Evolutionary conservation across 2,329 filamentous ascomycete genomes (phyloP).

Genomic region (Coccinonectria pachysandricola): DNA sequence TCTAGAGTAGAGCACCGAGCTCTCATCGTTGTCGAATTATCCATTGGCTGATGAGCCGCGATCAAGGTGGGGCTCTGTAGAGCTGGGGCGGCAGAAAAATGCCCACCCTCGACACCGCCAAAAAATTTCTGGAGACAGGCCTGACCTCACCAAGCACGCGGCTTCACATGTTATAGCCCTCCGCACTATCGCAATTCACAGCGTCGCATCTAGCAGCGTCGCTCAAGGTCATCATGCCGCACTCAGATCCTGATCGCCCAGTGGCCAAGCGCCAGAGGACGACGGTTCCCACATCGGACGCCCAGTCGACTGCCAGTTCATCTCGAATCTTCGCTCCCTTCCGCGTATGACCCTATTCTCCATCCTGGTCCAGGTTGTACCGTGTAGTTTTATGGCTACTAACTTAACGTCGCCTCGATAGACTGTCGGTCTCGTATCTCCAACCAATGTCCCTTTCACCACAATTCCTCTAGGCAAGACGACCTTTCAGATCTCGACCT

Average conservation of each 20-base stretch:
- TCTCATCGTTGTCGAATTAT: too few species aligned
- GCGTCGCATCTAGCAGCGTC: conserved; percentile 2
- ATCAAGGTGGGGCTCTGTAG: too few species aligned
- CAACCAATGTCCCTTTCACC: conserved; percentile 82
- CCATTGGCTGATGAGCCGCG: too few species aligned
- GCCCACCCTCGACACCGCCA: conserved; percentile 19
- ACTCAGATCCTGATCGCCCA: conserved; percentile 49
- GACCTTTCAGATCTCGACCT: conserved; percentile 95
- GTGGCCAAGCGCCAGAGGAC: conserved; percentile 67
- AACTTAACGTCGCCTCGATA: conserved; percentile 27
- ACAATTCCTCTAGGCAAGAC: conserved; percentile 82
- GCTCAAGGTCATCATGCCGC: conserved; percentile 36
- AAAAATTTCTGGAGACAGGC: conserved; percentile 19
- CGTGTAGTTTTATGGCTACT: conserved; percentile 4
- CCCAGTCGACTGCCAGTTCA: conserved; percentile 33
- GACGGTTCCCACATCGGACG: conserved; percentile 23
- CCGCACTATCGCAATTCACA: conserved; percentile 3
- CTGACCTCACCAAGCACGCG: conserved; percentile 10
- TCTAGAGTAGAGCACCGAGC: too few species aligned
- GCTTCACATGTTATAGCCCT: conserved; percentile 10
- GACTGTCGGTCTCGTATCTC: conserved; percentile 90
- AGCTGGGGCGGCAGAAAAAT: conserved; percentile 12
- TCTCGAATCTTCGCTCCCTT: conserved; percentile 91
- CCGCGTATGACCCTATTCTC: conserved; percentile 51
- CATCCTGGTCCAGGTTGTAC: neutral